Conservation (phyloP, 257 asterid species). For the Solanum paucissectum region DNA sequence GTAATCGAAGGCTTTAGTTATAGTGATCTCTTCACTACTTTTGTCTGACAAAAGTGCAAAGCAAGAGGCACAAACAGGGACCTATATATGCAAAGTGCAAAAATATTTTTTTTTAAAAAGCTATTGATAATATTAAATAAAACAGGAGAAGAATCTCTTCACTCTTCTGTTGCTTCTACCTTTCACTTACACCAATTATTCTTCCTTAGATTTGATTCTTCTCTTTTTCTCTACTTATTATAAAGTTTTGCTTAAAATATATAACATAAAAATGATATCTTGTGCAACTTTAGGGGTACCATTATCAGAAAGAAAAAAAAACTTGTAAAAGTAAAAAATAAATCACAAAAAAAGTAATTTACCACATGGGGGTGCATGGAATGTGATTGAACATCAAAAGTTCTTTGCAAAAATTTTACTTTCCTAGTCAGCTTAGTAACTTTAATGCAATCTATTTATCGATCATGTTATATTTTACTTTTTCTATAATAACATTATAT, state of each 20-base stretch:
- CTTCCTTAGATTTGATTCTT: background rate
- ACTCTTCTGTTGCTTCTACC: background rate
- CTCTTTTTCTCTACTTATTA: background rate
- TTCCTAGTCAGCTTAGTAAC: background rate
- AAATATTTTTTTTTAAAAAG: background rate
- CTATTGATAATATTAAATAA: background rate
- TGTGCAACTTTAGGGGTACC: background rate
- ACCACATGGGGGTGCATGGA: background rate
- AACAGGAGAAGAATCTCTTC: background rate
- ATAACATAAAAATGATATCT: background rate
- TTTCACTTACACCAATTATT: background rate
- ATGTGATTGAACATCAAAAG: background rate
- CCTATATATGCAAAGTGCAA: background rate
- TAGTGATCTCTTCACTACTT: background rate
- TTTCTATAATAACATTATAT: too few species aligned
- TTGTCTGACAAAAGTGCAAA: background rate
- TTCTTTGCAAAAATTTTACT: background rate
- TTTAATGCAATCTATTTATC: background rate
- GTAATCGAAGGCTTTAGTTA: background rate
- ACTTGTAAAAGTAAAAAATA: background rate
- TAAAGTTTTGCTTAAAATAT: background rate
- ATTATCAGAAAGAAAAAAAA: background rate
- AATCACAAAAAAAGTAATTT: background rate
- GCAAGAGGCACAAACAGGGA: background rate
- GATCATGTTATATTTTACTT: background rate